A percentile compares a stretch with the other conserved stretches of the same genome.
phyloP scores from a whole-genome alignment of 78 protist species.

The Acrasis kona region DNA sequence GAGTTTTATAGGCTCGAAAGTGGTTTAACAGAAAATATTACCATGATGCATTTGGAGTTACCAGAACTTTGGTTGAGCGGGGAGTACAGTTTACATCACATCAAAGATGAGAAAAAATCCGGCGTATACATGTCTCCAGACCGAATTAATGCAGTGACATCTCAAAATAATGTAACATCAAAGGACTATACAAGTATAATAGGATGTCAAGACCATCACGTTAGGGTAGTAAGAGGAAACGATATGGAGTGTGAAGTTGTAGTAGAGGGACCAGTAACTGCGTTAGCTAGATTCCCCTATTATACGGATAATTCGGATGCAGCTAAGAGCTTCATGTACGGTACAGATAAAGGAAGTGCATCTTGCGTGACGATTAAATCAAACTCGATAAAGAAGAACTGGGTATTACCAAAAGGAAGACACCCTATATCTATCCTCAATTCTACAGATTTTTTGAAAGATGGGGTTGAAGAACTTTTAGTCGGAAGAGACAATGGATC shows the following conservation, averaged over 20 bases:
- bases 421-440: background rate
- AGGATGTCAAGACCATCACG: conserved; percentile 16
- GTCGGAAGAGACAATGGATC: conserved; percentile 29
- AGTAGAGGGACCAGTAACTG: too few relatives aligned
- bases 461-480: conserved; percentile 4
- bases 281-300: too few relatives aligned
- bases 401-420: too few relatives aligned
- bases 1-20: conserved; percentile 26
- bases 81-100: conserved; percentile 5
- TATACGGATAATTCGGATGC: too few relatives aligned
- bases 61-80: conserved; percentile 16
- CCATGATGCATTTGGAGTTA: background rate
- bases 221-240: conserved; percentile 4
- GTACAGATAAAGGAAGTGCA: too few relatives aligned
- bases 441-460: conserved; percentile 5
- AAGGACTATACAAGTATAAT: background rate
- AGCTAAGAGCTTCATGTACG: too few relatives aligned
- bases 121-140: background rate
- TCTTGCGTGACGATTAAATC: too few relatives aligned
- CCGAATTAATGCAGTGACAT: conserved; percentile 19
- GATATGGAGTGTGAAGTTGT: too few relatives aligned
- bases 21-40: conserved; percentile 14
- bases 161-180: background rate
- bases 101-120: conserved; percentile 8
- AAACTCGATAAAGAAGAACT: too few relatives aligned